phyloP scores from a whole-genome alignment of 768 basidiomycete species.

The Naganishia vishniacii region DNA sequence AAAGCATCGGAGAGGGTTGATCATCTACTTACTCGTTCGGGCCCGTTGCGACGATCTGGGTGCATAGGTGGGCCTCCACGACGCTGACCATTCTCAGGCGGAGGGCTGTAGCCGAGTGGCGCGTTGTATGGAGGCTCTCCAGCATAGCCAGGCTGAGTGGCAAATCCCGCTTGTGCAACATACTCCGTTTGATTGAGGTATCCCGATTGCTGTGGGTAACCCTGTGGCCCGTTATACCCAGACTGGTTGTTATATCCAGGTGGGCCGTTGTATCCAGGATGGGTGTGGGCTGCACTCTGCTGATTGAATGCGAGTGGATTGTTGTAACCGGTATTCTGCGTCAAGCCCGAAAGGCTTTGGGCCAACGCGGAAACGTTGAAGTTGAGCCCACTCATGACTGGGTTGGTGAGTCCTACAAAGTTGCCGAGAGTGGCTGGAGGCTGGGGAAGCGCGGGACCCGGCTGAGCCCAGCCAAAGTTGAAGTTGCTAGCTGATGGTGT shows the following conservation, averaged over 20 bases:
- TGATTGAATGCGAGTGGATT: neutral
- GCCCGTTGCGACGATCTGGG: neutral
- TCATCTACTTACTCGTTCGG: neutral
- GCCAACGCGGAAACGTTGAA: conserved; percentile 2
- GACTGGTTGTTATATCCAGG: neutral
- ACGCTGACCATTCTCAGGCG: neutral
- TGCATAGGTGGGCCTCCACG: neutral
- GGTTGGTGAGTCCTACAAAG: neutral
- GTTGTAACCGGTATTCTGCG: neutral
- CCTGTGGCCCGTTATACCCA: too few relatives aligned
- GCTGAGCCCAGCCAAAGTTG: neutral
- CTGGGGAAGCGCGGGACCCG: neutral
- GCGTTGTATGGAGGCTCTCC: neutral
- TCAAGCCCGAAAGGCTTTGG: neutral
- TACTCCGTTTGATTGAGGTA: neutral
- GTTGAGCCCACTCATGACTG: neutral
- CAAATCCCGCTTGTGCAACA: neutral
- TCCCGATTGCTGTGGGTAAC: too few relatives aligned
- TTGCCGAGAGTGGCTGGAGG: neutral
- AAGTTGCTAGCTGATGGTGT: neutral
- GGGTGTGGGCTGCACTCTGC: too few relatives aligned
- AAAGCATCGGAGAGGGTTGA: too few relatives aligned
- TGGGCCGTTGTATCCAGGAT: neutral
- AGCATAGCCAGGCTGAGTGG: neutral
- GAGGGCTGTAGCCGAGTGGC: neutral